These are phyloP conservation scores for Scleromitrula shiraiana DNA, from an alignment of 2,329 filamentous ascomycete genomes.

Conservation along the genomic window DNA sequence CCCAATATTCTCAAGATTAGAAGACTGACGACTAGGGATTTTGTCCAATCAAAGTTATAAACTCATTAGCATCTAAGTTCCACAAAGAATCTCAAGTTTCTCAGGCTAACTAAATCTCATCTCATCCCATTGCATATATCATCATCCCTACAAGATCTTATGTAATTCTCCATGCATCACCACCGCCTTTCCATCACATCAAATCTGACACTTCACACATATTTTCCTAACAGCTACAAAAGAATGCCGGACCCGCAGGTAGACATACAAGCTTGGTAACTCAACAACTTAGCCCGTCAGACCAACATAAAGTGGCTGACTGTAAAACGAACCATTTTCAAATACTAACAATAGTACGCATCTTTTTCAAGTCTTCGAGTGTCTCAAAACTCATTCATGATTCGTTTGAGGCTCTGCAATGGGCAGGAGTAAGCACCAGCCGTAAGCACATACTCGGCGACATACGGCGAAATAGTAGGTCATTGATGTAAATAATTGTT, in stretches of 20 bases:
- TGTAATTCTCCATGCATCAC: neutral
- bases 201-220: neutral
- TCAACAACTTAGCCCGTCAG: neutral
- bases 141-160: slow-evolving; percentile 3
- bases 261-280: neutral
- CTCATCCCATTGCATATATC: slow-evolving; percentile 1
- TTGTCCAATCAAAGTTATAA: neutral
- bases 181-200: neutral
- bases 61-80: neutral
- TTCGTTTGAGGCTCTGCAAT: neutral
- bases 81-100: neutral
- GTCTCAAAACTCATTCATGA: neutral
- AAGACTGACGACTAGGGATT: too few relatives aligned
- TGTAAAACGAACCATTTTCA: neutral
- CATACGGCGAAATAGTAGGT: too few relatives aligned
- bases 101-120: slow-evolving; percentile 3
- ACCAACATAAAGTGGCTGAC: neutral
- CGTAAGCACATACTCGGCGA: too few relatives aligned
- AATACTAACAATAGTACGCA: too few relatives aligned
- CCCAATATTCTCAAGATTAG: too few relatives aligned
- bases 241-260: neutral
- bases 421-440: too few relatives aligned
- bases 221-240: too few relatives aligned
- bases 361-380: too few relatives aligned
- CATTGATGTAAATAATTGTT: too few relatives aligned